Percentiles rank a stretch among this genome's conserved stretches.
Conservation (phyloP, 129 eudicot species). For the Arctium minus region DNA sequence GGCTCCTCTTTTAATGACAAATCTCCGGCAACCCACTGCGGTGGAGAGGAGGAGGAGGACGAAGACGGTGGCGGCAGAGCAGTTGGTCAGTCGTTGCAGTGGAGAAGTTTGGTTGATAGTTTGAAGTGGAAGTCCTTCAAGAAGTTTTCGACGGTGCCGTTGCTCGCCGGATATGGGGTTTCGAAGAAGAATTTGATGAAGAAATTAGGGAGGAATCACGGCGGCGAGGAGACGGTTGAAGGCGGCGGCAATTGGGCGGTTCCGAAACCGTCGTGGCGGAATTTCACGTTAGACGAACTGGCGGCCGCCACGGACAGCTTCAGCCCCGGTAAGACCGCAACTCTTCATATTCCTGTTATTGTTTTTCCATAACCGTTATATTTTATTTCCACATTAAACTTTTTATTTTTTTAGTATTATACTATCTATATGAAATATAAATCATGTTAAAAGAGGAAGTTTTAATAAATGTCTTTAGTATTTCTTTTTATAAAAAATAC, state of each 20-base stretch:
- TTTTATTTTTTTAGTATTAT: background rate
- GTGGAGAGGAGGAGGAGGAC: slow-evolving; percentile 16
- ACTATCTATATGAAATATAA: no score
- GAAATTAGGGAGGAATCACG: slow-evolving; percentile 42
- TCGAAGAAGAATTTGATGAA: slow-evolving; percentile 47
- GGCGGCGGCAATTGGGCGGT: slow-evolving; percentile 34
- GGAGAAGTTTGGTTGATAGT: slow-evolving; percentile 48
- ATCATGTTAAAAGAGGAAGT: background rate
- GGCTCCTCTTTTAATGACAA: slow-evolving; percentile 41
- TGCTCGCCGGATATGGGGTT: slow-evolving; percentile 42
- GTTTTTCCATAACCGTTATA: background rate
- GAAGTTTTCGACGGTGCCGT: slow-evolving; percentile 47
- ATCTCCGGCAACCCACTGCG: slow-evolving; percentile 6
- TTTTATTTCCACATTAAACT: background rate
- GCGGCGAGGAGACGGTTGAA: slow-evolving; percentile 33
- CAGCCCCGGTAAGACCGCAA: slow-evolving; percentile 44
- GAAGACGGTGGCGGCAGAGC: slow-evolving; percentile 10
- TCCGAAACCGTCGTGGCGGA: slow-evolving; percentile 91
- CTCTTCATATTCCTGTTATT: slow-evolving; percentile 10
- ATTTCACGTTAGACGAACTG: slow-evolving; percentile 61
- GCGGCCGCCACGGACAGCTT: slow-evolving; percentile 67
- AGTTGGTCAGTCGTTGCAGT: slow-evolving; percentile 25
- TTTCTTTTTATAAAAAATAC: background rate
- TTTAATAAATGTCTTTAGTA: background rate
- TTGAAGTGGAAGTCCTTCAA: slow-evolving; percentile 47